Base-by-base conservation (phyloP, 257 asterid genomes). In the Solanum corneliomulleri region DNA sequence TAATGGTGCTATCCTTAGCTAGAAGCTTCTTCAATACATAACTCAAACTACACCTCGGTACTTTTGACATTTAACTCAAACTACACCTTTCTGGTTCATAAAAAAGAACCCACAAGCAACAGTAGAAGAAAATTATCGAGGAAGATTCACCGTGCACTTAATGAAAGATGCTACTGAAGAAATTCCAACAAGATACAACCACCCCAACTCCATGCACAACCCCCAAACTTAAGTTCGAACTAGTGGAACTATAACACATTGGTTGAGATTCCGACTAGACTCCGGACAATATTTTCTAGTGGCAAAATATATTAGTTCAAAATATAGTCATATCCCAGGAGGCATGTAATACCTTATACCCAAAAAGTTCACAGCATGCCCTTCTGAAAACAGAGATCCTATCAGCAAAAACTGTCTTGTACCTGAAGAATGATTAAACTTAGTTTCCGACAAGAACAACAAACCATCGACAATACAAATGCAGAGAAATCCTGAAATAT, bases 321-420 rank as follows among this genome's bases (percentile, higher is more conserved):
- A 75, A 52, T 85, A 85, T 45, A 85, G 68, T 25, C 84, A 44
- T 27, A 44, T 14, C 11, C 70, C 87, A 70, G 52, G 68, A 85
- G 72, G 87, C 45, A 90, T 83, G 80, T 20, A 49, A 76, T 95
- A 97, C 98, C 99, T 97, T 94, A 93, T 97, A 97, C 89, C 98
- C 99, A 89, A 97, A 97, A 86, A 95, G 98, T 88, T 94, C 99
- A 89, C 98, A 95, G 93, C 99, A 97, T 33, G 99, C 99, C 89
- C 98, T 94, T 91, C 99, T 92, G 89, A 97, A 97, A 86, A 97
- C 99, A 83, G 99, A 95, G 86, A 97, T 97, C 91, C 98, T 90
- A 88, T 97, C 99, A 3, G 98, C 98, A 91, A 97, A 97, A 85
- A 95, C 99, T 41, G 98, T 91, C 94, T 93, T 95, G 94, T 97